Base-by-base conservation (phyloP, 768 basidiomycete genomes). In the Pulveroboletus sp. region DNA sequence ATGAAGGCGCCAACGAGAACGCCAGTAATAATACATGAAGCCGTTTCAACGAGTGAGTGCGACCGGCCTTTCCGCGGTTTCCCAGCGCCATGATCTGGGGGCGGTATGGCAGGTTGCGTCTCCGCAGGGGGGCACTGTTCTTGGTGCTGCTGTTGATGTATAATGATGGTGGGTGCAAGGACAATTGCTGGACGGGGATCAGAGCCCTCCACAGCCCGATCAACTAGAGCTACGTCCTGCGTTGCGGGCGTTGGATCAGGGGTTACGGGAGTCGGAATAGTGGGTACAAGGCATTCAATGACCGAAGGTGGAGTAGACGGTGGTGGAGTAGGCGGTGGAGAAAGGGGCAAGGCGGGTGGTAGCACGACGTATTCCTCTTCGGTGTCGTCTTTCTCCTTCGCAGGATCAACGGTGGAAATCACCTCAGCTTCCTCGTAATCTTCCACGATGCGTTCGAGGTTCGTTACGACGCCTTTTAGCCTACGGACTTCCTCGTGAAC, bases 1-100 rank as follows among this genome's bases (percentile, higher is more conserved):
- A 81, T 69, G 55, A 80, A 76, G 21, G 80, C 73, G 36, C 81
- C 81, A 39, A 81, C 65, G 41, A 86, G 68, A 57, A 86, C 79
- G 32, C 84, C 84, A 19, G 82, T 75, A 47, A 79, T 62, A 43
- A 78, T 63, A 57, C 72, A 75, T 40, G 77, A 77, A 43, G 75
- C 74, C 39, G 72, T 69, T 50, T 65, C 67, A 23, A 55, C 10
- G 23, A 65, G 34, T 29, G 65, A 65, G 54, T 57, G 61, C 32
- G 62, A 48, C 39, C 52, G 60, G 31, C 34, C 41, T 43, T 53
- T 55, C 43, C 45, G 59, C 21, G 40, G 48, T 50, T 61, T 62
- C 38, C 43, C 49, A 8, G 20, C 16, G 23, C 37, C 53, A 31
- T 39, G 24, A 33, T 49, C 52, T 8, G 36, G 29, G 10, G 47